phyloP scores from a whole-genome alignment of 129 eudicot species.

The Cynara cardunculus region DNA sequence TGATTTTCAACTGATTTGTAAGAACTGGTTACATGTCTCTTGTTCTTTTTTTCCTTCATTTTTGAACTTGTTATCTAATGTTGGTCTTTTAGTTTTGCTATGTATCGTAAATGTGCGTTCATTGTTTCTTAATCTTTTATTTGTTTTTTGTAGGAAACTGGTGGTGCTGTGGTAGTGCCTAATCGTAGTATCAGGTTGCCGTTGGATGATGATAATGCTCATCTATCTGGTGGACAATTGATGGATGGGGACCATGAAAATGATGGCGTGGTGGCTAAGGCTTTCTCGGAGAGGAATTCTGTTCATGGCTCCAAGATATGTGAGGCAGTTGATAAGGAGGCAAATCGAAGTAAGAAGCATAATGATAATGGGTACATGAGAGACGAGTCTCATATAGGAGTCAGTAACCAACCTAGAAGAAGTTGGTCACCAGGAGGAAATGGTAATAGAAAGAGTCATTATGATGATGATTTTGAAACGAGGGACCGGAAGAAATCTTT shows the following conservation, averaged over 20 bases:
- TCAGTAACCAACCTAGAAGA: background rate
- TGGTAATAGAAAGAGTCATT: constrained; percentile 21
- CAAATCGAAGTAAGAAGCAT: constrained; percentile 25
- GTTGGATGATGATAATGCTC: constrained; percentile 26
- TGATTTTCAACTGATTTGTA: constrained; percentile 77
- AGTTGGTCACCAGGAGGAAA: constrained; percentile 28
- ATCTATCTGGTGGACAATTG: constrained; percentile 15
- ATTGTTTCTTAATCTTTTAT: constrained; percentile 5
- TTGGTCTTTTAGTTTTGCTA: background rate
- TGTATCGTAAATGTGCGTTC: background rate
- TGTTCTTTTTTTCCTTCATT: constrained; percentile 1
- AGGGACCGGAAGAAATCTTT: constrained; percentile 23
- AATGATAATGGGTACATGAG: constrained; percentile 32
- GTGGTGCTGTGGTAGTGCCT: constrained; percentile 11
- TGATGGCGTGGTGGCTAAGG: background rate
- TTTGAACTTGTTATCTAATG: background rate
- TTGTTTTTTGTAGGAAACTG: constrained; percentile 38
- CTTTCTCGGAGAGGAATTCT: background rate
- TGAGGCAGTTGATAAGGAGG: constrained; percentile 19
- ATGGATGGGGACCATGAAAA: background rate
- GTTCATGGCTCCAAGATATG: constrained; percentile 12
- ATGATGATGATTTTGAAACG: constrained; percentile 35
- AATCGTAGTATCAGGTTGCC: constrained; percentile 10
- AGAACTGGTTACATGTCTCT: constrained; percentile 53
- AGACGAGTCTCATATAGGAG: constrained; percentile 18